These are phyloP conservation scores for Yamadazyma kitorensis DNA, from an alignment of 805 yeast species.

Conservation along the genomic window DNA sequence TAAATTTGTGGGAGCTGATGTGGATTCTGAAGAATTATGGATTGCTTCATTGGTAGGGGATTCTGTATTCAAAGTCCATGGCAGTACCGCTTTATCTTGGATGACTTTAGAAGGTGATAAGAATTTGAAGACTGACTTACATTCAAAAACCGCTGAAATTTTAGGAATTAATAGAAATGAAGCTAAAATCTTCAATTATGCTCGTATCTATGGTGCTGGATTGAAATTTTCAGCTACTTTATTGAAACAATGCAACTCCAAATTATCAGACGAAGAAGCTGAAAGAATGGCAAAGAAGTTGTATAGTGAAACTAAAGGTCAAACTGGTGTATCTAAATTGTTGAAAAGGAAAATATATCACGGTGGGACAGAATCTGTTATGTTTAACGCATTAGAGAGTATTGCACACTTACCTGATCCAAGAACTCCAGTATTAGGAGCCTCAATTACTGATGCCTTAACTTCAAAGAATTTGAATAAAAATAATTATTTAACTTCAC, in stretches of 20 bases:
- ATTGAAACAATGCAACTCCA: constrained; percentile 78
- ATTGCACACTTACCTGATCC: constrained; percentile 83
- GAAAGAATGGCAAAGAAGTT: constrained; percentile 57
- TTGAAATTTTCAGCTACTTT: constrained; percentile 83
- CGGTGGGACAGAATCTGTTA: constrained; percentile 93
- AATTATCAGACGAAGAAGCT: constrained; percentile 65
- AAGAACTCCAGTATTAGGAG: constrained; percentile 87
- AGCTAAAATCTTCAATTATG: constrained; percentile 94
- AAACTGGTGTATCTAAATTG: constrained; percentile 17
- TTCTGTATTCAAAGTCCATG: constrained; percentile 83
- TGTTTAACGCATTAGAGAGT: constrained; percentile 84
- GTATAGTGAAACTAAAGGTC: constrained; percentile 84
- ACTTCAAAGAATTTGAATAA: constrained; percentile 60
- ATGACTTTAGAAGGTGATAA: constrained; percentile 98
- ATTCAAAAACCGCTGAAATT: constrained; percentile 88
- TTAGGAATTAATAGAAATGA: constrained; percentile 86
- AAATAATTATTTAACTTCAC: constrained; percentile 73
- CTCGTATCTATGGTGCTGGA: constrained; percentile 98
- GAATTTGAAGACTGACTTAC: constrained; percentile 87
- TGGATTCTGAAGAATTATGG: constrained; percentile 98
- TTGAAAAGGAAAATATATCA: constrained; percentile 47
- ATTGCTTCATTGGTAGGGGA: constrained; percentile 95
- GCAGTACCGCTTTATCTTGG: constrained; percentile 98
- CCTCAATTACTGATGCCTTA: constrained; percentile 87
- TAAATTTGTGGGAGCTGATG: constrained; percentile 96